Percentiles rank a stretch among this genome's conserved stretches.
Evolutionary conservation across 1,139 yeast genomes (phyloP).

Genomic region (Diutina sp.): DNA sequence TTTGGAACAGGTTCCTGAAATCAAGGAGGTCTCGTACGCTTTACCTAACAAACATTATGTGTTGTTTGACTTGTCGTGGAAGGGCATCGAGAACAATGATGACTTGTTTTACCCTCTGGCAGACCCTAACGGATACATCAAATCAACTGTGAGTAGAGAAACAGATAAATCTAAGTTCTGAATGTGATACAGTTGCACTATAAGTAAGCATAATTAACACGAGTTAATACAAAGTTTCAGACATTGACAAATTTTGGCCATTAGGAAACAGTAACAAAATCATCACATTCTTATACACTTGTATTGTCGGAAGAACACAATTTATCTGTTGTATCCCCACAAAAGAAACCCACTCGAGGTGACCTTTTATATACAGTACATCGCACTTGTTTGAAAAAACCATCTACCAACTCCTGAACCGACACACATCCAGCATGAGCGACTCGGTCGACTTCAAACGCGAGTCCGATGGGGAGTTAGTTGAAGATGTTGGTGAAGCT

Average conservation of each 20-base stretch:
- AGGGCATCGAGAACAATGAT: constrained; percentile 67
- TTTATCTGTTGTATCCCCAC: background rate
- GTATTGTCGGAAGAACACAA: background rate
- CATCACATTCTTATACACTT: background rate
- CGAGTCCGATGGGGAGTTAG: constrained; percentile 1
- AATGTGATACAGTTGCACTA: background rate
- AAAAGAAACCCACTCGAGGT: background rate
- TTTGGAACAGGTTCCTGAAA: constrained; percentile 40
- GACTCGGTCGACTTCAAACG: background rate
- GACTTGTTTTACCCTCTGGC: constrained; percentile 82
- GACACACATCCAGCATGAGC: background rate
- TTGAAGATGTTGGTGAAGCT: constrained; percentile 1
- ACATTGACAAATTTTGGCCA: background rate
- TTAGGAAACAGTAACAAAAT: background rate
- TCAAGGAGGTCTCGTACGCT: constrained; percentile 54
- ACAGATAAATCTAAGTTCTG: constrained; percentile 27
- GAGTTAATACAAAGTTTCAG: background rate
- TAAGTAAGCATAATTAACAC: background rate
- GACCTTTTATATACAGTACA: background rate
- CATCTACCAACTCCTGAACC: background rate
- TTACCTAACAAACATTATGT: constrained; percentile 89
- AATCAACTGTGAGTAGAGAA: constrained; percentile 67
- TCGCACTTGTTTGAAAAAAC: background rate
- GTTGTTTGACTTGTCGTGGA: constrained; percentile 69
- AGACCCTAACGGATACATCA: constrained; percentile 86